A percentile compares a stretch with the other conserved stretches of the same genome.
These are phyloP conservation scores for Auricularia cornea DNA, from an alignment of 768 basidiomycete genomes.

Conservation along the genomic window DNA sequence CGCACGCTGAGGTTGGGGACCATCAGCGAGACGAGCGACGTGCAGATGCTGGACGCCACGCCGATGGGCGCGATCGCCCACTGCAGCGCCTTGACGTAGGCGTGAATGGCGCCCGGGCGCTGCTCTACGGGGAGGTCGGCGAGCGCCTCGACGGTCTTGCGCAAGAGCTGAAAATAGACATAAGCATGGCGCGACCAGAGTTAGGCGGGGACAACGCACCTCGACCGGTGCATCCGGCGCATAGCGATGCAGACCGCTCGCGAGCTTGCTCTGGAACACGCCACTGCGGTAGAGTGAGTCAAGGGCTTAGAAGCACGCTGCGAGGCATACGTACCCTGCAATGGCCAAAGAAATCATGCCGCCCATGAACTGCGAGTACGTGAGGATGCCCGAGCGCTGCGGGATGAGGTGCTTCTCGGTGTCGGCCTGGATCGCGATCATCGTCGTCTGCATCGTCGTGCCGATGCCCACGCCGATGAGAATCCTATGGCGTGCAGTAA, in stretches of 20 bases:
- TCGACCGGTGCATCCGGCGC: background rate
- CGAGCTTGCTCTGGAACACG: background rate
- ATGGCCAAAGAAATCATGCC: background rate
- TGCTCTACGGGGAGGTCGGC: background rate
- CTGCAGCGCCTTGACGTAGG: background rate
- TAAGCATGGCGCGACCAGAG: too few relatives aligned
- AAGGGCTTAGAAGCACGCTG: background rate
- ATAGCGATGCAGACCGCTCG: background rate
- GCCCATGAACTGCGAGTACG: slow-evolving; percentile 1
- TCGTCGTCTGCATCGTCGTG: slow-evolving; percentile 23
- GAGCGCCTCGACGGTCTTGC: background rate
- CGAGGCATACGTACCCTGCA: background rate
- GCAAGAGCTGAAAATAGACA: background rate
- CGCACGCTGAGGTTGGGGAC: background rate
- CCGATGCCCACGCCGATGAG: slow-evolving; percentile 33
- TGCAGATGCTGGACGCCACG: background rate
- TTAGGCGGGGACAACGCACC: background rate
- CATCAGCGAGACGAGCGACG: background rate
- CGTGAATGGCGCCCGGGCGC: background rate
- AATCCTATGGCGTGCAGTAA: background rate
- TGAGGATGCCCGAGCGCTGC: slow-evolving; percentile 17
- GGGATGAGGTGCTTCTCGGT: slow-evolving; percentile 16
- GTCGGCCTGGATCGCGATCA: slow-evolving; percentile 18
- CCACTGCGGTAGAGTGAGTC: background rate
- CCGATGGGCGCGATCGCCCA: background rate